Conservation (phyloP, 805 yeast genomes). For the Nakazawaea holstii region DNA sequence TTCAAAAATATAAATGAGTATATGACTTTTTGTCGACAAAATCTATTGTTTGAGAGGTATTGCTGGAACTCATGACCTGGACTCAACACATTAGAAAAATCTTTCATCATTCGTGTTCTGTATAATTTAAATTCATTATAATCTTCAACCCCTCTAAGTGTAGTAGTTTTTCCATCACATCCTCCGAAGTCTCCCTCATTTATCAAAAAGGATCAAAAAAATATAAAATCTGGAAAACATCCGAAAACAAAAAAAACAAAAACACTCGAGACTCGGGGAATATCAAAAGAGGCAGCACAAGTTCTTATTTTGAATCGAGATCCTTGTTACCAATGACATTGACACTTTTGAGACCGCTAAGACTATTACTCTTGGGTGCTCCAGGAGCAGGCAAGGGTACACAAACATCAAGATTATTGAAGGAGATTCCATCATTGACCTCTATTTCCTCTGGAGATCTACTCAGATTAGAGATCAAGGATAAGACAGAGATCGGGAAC, state of each 20-base stretch:
- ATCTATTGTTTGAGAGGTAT: not conserved
- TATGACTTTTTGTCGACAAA: not conserved
- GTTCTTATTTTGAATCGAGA: too few relatives aligned
- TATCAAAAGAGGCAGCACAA: not conserved
- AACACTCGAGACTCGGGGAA: not conserved
- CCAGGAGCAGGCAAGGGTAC: slow-evolving; percentile 98
- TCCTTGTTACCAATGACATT: slow-evolving; percentile 1
- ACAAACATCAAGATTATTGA: slow-evolving; percentile 61
- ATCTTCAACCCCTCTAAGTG: too few relatives aligned
- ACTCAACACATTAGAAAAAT: too few relatives aligned
- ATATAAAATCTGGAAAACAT: too few relatives aligned
- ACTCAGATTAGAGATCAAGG: slow-evolving; percentile 60
- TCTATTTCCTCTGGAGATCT: slow-evolving; percentile 84
- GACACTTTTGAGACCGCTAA: slow-evolving; percentile 34
- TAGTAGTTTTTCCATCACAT: too few relatives aligned
- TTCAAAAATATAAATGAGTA: not conserved
- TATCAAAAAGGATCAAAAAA: too few relatives aligned
- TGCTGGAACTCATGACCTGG: not conserved
- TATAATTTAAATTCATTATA: too few relatives aligned
- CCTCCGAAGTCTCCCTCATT: too few relatives aligned
- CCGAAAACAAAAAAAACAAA: too few relatives aligned
- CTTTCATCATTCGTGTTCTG: too few relatives aligned
- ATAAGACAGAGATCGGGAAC: slow-evolving; percentile 47
- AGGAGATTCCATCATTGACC: slow-evolving; percentile 43
- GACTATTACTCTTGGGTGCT: slow-evolving; percentile 80